Base-by-base conservation (phyloP, 805 yeast species). In the Ogataea ganodermae region DNA sequence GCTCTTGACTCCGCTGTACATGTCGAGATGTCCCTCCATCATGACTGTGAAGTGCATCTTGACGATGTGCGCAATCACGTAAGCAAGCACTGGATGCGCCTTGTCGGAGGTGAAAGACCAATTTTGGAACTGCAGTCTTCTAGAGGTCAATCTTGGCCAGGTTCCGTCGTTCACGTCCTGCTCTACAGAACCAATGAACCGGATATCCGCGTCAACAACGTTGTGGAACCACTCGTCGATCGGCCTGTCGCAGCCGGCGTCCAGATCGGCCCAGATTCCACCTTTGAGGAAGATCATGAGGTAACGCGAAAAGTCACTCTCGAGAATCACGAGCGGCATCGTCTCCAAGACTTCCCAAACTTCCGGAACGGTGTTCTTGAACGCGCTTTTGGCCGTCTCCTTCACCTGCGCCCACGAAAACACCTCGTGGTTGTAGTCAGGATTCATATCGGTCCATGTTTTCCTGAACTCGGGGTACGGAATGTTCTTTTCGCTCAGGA, bases 81-180 rank as follows among this genome's bases (percentile, higher is more conserved):
- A 88, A 17, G 91, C 76, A 39, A 91, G 71, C 62, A 85, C 77
- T 1, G 97, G 97, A 62, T 91, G 97, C 3, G 95, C 94, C 24
- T 78, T 79, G 59, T 88, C 89, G 13, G 90, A 75, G 65, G 85
- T 89, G 45, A 91, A 86, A 0, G 96, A 85, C 97, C 97, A 91
- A 66, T 90, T 96, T 64, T 96, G 89, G 58, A 91, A 84, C 69
- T 91, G 97, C 35, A 89, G 80, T 53, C 97, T 75, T 48, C 96
- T 76, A 0, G 96, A 90, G 59, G 87, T 89, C 84, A 90, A 85
- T 6, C 82, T 81, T 22, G 76, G 71, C 97, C 97, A 90, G 62
- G 87, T 96, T 0, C 81, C 83, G 52, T 96, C 73, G 64, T 90
- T 96, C 1, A 96, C 96, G 55, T 91, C 97, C 2, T 96, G 96